phyloP scores from a whole-genome alignment of 306 rosid genomes.

The Begonia masoniana region DNA sequence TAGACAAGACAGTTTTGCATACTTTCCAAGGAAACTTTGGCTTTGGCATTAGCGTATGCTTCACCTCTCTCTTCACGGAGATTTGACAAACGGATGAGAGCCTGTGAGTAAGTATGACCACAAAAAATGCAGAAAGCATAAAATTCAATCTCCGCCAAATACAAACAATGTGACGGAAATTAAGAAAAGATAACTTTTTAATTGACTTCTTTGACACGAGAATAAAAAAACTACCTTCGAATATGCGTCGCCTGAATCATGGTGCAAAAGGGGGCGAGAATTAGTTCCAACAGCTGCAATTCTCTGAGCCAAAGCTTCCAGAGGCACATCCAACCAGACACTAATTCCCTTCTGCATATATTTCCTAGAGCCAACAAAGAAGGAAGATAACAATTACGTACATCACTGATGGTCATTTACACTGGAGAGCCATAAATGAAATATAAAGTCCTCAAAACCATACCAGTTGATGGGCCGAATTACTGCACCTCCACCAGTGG shows the following conservation, averaged over 20 bases:
- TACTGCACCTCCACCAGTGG: slow-evolving; percentile 98
- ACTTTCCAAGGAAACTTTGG: slow-evolving; percentile 77
- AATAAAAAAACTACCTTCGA: slow-evolving; percentile 36
- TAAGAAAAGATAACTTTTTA: neutral
- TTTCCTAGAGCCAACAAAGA: slow-evolving; percentile 35
- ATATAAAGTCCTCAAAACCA: slow-evolving; percentile 13
- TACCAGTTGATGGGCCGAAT: slow-evolving; percentile 86
- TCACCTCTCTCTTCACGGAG: slow-evolving; percentile 72
- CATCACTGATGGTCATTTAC: neutral
- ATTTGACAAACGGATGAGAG: slow-evolving; percentile 50
- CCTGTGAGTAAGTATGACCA: slow-evolving; percentile 30
- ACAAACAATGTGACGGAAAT: no score
- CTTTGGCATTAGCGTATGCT: slow-evolving; percentile 71
- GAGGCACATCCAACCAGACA: slow-evolving; percentile 91
- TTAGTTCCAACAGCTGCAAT: slow-evolving; percentile 78
- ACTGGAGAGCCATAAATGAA: neutral
- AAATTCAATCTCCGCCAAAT: no score
- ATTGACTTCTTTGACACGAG: neutral
- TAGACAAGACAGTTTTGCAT: slow-evolving; percentile 13
- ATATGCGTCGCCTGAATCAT: slow-evolving; percentile 68
- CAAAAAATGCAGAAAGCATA: neutral
- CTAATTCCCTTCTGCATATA: slow-evolving; percentile 83
- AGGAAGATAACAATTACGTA: neutral
- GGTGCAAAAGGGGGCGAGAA: slow-evolving; percentile 85
- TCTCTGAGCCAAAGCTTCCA: slow-evolving; percentile 86